Evolutionary conservation across 1,139 yeast genomes (phyloP), one percentile per base, ranked within the genome.

Genomic region (Scheffersomyces illinoinensis): DNA sequence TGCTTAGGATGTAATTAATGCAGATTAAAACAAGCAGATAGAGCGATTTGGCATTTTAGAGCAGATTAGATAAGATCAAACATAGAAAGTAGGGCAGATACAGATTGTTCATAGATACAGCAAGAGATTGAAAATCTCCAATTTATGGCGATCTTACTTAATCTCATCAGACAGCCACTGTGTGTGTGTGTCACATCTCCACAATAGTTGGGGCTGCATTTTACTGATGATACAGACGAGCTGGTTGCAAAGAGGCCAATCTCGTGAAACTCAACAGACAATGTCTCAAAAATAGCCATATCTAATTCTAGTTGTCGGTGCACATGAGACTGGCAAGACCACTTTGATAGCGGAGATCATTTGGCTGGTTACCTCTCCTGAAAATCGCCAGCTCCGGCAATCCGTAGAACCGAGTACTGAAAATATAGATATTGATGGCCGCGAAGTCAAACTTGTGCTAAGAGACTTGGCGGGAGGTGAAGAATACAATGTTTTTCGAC

Each of bases 401-500:
- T 2, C 6, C 33, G 8, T 4, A 26, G 33, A 10, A 10, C 8
- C 8, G 8, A 10, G 12, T 4, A 8, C 33, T 7, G 33, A 10
- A 6, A 26, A 10, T 26, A 26, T 26, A 10, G 96, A 90, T 74
- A 96, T 93, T 62, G 93, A 93, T 71, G 97, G 97, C 58, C 89
- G 96, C 82, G 90, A 91, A 76, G 97, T 92, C 60, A 97, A 91
- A 75, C 84, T 93, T 77, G 97, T 97, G 24, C 84, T 93, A 65
- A 93, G 98, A 97, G 98, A 93, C 91, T 93, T 98, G 68, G 98
- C 97, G 59, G 98, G 98, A 64, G 97, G 93, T 84, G 97, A 93
- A 82, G 97, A 92, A 80, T 93, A 92, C 77, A 97, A 92, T 77
- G 89, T 97, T 79, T 84, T 93, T 73, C 89, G 98, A 81, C 97